Evolutionary conservation across 2,329 filamentous ascomycete genomes (phyloP).

Genomic region (Moelleriella libera): DNA sequence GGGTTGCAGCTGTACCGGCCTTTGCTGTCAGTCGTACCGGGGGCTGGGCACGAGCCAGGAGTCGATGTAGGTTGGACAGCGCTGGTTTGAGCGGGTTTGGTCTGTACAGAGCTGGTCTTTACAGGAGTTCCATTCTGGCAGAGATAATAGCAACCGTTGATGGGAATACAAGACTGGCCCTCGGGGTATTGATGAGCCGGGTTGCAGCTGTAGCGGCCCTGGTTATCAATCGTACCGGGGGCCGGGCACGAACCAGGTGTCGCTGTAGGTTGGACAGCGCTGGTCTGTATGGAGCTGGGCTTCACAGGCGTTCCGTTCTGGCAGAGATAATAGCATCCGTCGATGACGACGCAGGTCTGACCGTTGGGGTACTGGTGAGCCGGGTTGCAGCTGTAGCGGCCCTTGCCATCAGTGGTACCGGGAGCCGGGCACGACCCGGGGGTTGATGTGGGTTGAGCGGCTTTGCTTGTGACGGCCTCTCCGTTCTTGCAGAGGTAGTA

Average conservation of each 20-base stretch:
- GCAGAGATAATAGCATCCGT: conserved; percentile 6
- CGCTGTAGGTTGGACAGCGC: not conserved
- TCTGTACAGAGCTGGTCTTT: too few species aligned
- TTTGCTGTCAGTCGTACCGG: conserved; percentile 4
- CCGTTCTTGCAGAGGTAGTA: not conserved
- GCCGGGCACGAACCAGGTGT: not conserved
- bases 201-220: not conserved
- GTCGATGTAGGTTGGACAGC: too few species aligned
- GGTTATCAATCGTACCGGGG: not conserved
- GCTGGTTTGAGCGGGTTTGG: too few species aligned
- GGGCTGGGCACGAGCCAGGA: not conserved
- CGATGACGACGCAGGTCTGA: conserved; percentile 6
- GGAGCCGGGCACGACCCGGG: not conserved
- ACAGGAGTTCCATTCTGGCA: too few species aligned
- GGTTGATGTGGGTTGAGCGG: not conserved
- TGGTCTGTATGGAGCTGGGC: not conserved
- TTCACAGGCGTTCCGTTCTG: conserved; percentile 1
- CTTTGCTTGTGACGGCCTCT: not conserved
- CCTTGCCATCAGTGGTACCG: conserved; percentile 4
- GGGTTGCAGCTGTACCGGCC: conserved; percentile 10
- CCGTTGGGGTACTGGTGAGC: conserved; percentile 9
- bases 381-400: conserved; percentile 10
- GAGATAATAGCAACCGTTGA: not conserved
- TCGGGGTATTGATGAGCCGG: not conserved
- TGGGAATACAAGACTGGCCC: not conserved